A percentile compares a stretch with the other conserved stretches of the same genome.
Evolutionary conservation across 2,329 filamentous ascomycete species (phyloP).

Genomic region (Cladorrhinum sp.): DNA sequence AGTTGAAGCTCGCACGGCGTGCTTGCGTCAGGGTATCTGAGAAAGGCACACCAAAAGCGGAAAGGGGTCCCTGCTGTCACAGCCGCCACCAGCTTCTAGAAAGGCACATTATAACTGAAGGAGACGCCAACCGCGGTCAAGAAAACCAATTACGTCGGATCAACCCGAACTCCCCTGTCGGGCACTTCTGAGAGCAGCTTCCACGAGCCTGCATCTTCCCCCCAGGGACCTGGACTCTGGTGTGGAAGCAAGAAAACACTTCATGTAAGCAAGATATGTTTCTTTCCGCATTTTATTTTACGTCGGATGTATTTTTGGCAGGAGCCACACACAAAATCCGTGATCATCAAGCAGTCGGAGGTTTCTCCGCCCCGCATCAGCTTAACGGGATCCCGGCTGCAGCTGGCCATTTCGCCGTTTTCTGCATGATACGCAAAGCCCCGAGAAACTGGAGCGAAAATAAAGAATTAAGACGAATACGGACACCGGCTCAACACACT

Average conservation of each 20-base stretch:
- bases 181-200: not conserved
- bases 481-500: constrained; percentile 22
- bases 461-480: constrained; percentile 22
- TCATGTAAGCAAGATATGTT: not conserved
- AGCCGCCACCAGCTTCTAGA: constrained; percentile 8
- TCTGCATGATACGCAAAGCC: constrained; percentile 18
- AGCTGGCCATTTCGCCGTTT: not conserved
- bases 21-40: constrained; percentile 14
- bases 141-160: not conserved
- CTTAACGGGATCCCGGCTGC: not conserved
- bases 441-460: constrained; percentile 23
- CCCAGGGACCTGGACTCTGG: not conserved
- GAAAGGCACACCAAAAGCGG: constrained; percentile 10
- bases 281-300: not conserved
- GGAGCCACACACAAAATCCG: not conserved
- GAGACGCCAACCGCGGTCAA: not conserved
- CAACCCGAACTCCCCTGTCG: constrained; percentile 3
- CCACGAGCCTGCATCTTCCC: not conserved
- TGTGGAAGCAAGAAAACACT: not conserved
- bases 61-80: constrained; percentile 6
- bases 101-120: not conserved
- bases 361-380: not conserved
- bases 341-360: not conserved
- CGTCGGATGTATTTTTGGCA: not conserved
- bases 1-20: constrained; percentile 23